Conservation (phyloP, 2,329 filamentous ascomycete genomes). For the Drechslerella dactyloides region DNA sequence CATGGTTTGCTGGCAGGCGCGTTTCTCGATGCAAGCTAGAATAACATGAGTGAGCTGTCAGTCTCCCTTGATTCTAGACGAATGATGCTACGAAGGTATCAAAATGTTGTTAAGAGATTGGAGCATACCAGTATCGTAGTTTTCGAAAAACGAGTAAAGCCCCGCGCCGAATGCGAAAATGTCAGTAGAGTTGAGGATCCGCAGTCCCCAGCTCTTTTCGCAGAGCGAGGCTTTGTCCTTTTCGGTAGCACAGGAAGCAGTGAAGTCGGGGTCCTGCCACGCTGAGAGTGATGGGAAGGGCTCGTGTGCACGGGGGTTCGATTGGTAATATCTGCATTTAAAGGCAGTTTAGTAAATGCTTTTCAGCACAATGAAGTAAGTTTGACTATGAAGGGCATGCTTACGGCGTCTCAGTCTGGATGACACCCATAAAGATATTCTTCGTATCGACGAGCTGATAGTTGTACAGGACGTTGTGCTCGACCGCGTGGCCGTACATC, state of each 20-base stretch:
- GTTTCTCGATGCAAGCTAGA: slow-evolving; percentile 50
- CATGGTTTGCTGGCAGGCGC: slow-evolving; percentile 49
- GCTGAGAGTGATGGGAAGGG: slow-evolving; percentile 57
- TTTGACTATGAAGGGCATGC: neutral
- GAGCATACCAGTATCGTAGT: slow-evolving; percentile 38
- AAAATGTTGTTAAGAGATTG: neutral
- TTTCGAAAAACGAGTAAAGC: slow-evolving; percentile 58
- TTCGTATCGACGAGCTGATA: slow-evolving; percentile 80
- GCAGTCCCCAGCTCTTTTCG: slow-evolving; percentile 56
- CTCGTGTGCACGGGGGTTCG: slow-evolving; percentile 59
- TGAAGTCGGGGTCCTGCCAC: slow-evolving; percentile 53
- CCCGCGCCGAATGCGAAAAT: slow-evolving; percentile 57
- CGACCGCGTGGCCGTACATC: slow-evolving; percentile 64
- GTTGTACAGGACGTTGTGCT: slow-evolving; percentile 69
- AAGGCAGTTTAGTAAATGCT: neutral
- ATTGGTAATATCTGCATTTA: slow-evolving; percentile 60
- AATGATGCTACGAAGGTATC: no score
- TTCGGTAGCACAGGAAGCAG: slow-evolving; percentile 7
- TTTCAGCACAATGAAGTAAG: neutral
- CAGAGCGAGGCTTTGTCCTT: slow-evolving; percentile 56
- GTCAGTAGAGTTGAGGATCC: slow-evolving; percentile 51
- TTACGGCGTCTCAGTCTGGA: slow-evolving; percentile 89
- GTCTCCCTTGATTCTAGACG: no score
- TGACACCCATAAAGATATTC: slow-evolving; percentile 80
- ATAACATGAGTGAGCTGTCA: no score